These are phyloP conservation scores for Ceratobasidium sp. DNA, from an alignment of 1,284 basidiomycete genomes.

Conservation along the genomic window DNA sequence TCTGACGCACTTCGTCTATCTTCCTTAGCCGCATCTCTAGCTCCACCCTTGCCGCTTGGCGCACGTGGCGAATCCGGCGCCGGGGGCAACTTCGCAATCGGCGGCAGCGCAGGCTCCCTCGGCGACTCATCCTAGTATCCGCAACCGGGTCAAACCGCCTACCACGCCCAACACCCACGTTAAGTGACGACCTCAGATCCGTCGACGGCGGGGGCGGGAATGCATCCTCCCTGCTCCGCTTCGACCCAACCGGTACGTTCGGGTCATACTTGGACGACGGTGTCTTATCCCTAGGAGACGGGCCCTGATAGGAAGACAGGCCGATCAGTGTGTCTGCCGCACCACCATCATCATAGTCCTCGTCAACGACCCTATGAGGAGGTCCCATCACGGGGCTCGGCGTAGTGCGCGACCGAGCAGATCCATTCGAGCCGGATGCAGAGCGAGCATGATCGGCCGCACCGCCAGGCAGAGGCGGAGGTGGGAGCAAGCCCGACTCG, in stretches of 20 bases:
- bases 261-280: too few relatives aligned
- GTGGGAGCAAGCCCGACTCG: constrained; percentile 33
- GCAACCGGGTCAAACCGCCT: constrained; percentile 34
- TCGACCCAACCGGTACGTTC: too few relatives aligned
- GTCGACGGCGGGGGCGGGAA: constrained; percentile 45
- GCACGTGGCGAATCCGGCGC: constrained; percentile 38
- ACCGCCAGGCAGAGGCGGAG: constrained; percentile 39
- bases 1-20: constrained; percentile 28
- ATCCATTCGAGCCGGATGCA: constrained; percentile 60
- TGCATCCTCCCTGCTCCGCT: too few relatives aligned
- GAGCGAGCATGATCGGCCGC: constrained; percentile 25
- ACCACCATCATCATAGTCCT: constrained; percentile 85
- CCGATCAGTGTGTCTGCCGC: constrained; percentile 75
- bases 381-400: constrained; percentile 67
- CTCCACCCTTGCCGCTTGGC: constrained; percentile 13
- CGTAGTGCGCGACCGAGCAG: constrained; percentile 65
- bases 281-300: too few relatives aligned
- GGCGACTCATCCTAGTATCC: constrained; percentile 33
- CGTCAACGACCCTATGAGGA: constrained; percentile 76
- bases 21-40: constrained; percentile 20
- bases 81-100: constrained; percentile 48
- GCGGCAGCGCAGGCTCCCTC: constrained; percentile 48
- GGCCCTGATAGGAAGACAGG: constrained; percentile 62
- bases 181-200: constrained; percentile 41
- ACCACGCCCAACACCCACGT: constrained; percentile 28